Conservation (phyloP, 1,284 basidiomycete species). For the Microbotryum lychnidis-dioicae region DNA sequence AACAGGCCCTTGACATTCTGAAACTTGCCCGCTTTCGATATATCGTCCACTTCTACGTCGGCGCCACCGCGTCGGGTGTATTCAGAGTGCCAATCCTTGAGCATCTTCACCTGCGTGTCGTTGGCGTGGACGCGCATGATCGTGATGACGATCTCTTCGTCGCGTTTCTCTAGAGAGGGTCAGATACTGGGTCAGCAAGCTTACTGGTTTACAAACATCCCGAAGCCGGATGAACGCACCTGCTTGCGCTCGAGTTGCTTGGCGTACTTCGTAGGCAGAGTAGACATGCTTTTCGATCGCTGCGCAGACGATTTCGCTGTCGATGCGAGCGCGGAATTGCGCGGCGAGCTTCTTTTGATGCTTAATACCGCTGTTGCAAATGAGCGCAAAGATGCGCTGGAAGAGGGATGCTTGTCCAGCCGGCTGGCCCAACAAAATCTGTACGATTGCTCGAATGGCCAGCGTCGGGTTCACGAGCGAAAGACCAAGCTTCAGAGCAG, state of each 20-base stretch:
- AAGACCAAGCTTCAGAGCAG: constrained; percentile 23
- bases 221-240: constrained; percentile 1
- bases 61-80: not conserved
- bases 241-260: constrained; percentile 10
- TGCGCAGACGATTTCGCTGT: constrained; percentile 6
- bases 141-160: constrained; percentile 26
- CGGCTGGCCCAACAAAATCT: constrained; percentile 28
- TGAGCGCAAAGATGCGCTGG: constrained; percentile 27
- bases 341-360: constrained; percentile 21
- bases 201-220: not conserved
- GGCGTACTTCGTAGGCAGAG: constrained; percentile 16
- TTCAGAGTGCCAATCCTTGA: constrained; percentile 18
- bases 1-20: constrained; percentile 24
- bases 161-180: not conserved
- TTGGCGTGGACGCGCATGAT: constrained; percentile 22
- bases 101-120: constrained; percentile 1
- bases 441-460: constrained; percentile 26
- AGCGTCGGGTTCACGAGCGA: constrained; percentile 28
- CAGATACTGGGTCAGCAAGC: not conserved
- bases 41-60: not conserved
- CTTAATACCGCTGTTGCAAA: constrained; percentile 20
- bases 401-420: constrained; percentile 25
- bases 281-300: constrained; percentile 19
- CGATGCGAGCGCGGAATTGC: constrained; percentile 13
- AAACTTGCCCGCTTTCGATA: constrained; percentile 2